A percentile compares a stretch with the other conserved stretches of the same genome.
phyloP scores from a whole-genome alignment of 1,139 yeast species.

The Zygosaccharomyces pseudobailii region DNA sequence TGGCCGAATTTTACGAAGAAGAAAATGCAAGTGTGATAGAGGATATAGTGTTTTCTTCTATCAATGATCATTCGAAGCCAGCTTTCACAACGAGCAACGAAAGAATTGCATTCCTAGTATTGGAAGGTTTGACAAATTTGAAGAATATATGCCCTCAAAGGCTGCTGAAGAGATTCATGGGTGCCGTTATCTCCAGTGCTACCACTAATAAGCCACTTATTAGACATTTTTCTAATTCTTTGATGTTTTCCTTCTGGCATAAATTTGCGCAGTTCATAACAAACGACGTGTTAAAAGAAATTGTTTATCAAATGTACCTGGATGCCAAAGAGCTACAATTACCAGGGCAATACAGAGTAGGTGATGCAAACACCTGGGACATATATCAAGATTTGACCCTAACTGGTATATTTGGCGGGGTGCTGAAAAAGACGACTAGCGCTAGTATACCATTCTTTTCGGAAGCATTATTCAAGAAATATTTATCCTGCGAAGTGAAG shows the following conservation, averaged over 20 bases:
- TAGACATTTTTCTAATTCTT: conserved; percentile 78
- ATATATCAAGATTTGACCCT: conserved; percentile 54
- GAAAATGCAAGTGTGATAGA: conserved; percentile 32
- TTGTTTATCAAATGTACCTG: conserved; percentile 29
- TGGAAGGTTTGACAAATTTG: conserved; percentile 38
- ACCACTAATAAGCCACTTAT: conserved; percentile 77
- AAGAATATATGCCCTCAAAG: conserved; percentile 4
- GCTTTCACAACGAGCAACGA: conserved; percentile 55
- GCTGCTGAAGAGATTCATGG: conserved; percentile 34
- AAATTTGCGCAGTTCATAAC: conserved; percentile 25
- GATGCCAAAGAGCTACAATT: conserved; percentile 45
- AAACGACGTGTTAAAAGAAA: conserved; percentile 21
- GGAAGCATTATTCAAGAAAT: conserved; percentile 37
- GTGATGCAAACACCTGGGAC: conserved; percentile 80
- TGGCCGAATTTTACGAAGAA: conserved; percentile 32
- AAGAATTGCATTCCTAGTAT: conserved; percentile 53
- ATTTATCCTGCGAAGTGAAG: conserved; percentile 34
- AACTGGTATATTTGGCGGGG: conserved; percentile 72
- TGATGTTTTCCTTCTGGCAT: conserved; percentile 54
- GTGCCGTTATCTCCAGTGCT: conserved; percentile 57
- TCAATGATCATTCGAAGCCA: conserved; percentile 43
- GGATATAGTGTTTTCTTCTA: conserved; percentile 27
- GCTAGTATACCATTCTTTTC: conserved; percentile 48
- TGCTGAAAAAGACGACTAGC: conserved; percentile 47
- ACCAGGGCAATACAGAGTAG: conserved; percentile 62